A percentile compares a stretch with the other conserved stretches of the same genome.
Conservation (phyloP, 331 rosid species). For the Malus hybrid region DNA sequence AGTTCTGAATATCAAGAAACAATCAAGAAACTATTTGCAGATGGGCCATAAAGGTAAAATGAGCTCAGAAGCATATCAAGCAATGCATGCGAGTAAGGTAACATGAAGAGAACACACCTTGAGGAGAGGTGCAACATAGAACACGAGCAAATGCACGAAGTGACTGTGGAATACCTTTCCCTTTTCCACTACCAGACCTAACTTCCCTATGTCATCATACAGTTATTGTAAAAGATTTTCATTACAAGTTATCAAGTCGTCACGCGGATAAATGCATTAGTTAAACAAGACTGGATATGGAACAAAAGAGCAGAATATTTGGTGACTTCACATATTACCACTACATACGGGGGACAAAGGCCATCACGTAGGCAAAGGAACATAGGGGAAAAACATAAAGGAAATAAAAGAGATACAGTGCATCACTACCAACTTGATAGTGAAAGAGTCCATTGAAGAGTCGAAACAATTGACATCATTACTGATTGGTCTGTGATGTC, state of each 20-base stretch:
- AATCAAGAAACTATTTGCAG: conserved; percentile 17
- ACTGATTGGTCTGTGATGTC: too few species aligned
- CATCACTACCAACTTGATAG: conserved; percentile 23
- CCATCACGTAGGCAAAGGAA: background rate
- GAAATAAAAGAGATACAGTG: background rate
- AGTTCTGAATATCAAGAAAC: conserved; percentile 41
- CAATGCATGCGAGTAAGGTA: background rate
- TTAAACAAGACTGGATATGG: background rate
- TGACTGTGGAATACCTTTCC: conserved; percentile 78
- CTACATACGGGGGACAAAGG: background rate
- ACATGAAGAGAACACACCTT: conserved; percentile 37
- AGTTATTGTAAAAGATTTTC: background rate
- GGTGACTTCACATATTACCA: background rate
- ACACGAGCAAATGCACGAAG: conserved; percentile 76
- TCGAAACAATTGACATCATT: background rate
- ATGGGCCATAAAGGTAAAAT: background rate
- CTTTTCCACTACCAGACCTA: conserved; percentile 40
- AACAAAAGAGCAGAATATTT: background rate
- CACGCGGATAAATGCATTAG: background rate
- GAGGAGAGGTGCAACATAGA: conserved; percentile 42
- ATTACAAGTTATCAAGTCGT: background rate
- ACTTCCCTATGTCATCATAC: conserved; percentile 48
- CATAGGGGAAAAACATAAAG: background rate
- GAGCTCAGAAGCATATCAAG: background rate
- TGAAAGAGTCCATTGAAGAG: conserved; percentile 20